phyloP scores from a whole-genome alignment of 2,329 filamentous ascomycete genomes.

The Pseudogymnoascus sp. region DNA sequence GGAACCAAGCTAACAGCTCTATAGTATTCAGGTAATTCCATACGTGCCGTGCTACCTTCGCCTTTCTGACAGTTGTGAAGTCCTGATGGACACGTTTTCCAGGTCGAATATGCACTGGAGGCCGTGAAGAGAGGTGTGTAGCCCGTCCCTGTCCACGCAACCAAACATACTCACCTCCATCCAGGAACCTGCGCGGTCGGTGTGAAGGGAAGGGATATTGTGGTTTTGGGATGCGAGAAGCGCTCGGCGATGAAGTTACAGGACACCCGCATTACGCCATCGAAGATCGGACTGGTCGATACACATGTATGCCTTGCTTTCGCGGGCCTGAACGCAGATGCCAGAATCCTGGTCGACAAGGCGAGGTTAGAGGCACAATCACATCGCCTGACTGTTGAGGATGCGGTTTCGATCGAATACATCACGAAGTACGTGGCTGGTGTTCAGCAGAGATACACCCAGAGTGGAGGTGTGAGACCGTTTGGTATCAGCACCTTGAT shows the following conservation, averaged over 20 bases:
- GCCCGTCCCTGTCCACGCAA: neutral
- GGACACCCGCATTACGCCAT: slow-evolving; percentile 97
- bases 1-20: slow-evolving; percentile 31
- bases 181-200: slow-evolving; percentile 93
- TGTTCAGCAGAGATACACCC: slow-evolving; percentile 97
- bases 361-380: slow-evolving; percentile 95
- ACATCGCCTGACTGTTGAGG: slow-evolving; percentile 92
- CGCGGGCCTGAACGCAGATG: slow-evolving; percentile 93
- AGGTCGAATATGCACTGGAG: slow-evolving; percentile 98
- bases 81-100: slow-evolving; percentile 98
- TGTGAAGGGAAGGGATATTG: slow-evolving; percentile 89
- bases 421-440: slow-evolving; percentile 98
- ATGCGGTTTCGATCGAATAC: slow-evolving; percentile 96
- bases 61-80: slow-evolving; percentile 49
- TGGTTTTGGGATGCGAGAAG: slow-evolving; percentile 97
- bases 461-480: slow-evolving; percentile 95
- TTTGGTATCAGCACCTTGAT: slow-evolving; percentile 98
- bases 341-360: slow-evolving; percentile 96
- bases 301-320: slow-evolving; percentile 95
- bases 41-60: neutral
- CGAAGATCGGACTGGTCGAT: slow-evolving; percentile 95
- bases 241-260: slow-evolving; percentile 98
- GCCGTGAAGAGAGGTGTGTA: slow-evolving; percentile 88
- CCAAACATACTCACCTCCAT: slow-evolving; percentile 9
- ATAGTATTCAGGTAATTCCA: slow-evolving; percentile 69